Percentiles rank a stretch among this genome's conserved stretches.
phyloP scores from a whole-genome alignment of 495 filamentous ascomycete species.

The Cetradonia linearis region DNA sequence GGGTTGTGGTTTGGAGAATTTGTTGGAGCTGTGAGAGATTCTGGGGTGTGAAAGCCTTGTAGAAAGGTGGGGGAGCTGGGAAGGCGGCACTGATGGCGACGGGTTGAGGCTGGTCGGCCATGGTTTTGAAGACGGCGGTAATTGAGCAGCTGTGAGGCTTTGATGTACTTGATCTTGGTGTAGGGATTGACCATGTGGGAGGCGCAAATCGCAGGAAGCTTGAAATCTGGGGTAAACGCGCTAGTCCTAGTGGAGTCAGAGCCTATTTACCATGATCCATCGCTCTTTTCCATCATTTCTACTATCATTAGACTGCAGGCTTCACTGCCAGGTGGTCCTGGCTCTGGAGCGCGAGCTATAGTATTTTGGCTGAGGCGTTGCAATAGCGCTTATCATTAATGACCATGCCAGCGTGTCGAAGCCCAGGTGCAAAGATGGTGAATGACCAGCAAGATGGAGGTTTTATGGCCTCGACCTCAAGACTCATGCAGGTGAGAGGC shows the following conservation, averaged over 20 bases:
- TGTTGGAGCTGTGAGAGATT: slow-evolving; percentile 60
- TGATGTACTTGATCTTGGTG: background rate
- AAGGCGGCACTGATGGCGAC: slow-evolving; percentile 48
- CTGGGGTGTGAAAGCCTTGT: slow-evolving; percentile 71
- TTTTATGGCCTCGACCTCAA: slow-evolving; percentile 33
- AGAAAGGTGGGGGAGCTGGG: slow-evolving; percentile 82
- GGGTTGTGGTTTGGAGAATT: slow-evolving; percentile 35
- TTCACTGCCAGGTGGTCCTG: background rate
- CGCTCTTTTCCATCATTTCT: background rate
- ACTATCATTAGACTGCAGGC: background rate
- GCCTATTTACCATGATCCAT: background rate
- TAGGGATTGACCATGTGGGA: background rate
- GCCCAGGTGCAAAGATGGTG: slow-evolving; percentile 12
- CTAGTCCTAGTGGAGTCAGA: slow-evolving; percentile 3
- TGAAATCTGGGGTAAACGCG: slow-evolving; percentile 12
- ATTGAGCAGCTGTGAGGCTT: background rate
- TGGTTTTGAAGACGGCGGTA: slow-evolving; percentile 17
- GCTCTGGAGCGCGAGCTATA: background rate
- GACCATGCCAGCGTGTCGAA: slow-evolving; percentile 4
- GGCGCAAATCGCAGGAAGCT: background rate
- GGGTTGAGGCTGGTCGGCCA: slow-evolving; percentile 44
- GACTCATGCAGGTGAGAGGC: slow-evolving; percentile 32
- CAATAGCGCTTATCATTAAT: background rate
- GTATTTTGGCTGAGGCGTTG: background rate
- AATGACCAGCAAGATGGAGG: slow-evolving; percentile 8